Conservation (phyloP, 768 basidiomycete genomes). For the Podaxis carcinomalis region DNA sequence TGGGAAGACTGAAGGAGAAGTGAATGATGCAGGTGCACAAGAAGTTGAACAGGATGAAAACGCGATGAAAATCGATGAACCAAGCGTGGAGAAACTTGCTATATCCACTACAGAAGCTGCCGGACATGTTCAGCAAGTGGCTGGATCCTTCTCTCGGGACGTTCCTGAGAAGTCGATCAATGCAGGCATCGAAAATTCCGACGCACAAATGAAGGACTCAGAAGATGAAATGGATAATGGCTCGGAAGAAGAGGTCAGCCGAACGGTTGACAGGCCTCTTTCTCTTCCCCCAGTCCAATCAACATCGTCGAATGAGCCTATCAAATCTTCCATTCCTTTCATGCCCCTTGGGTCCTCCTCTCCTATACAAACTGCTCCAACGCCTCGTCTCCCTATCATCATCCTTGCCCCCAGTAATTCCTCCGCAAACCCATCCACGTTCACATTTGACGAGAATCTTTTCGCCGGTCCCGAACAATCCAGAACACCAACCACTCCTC, state of each 20-base stretch:
- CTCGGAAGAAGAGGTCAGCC: conserved; percentile 5
- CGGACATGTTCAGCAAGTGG: not conserved
- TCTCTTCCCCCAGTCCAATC: not conserved
- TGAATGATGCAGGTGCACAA: not conserved
- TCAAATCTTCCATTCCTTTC: conserved; percentile 12
- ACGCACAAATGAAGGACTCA: not conserved
- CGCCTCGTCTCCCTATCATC: conserved; percentile 21
- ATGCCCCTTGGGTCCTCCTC: conserved; percentile 7
- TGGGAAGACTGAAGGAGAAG: not conserved
- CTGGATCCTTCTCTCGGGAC: not conserved
- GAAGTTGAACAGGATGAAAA: conserved; percentile 10
- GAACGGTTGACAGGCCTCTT: not conserved
- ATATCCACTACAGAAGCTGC: not conserved
- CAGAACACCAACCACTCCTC: conserved; percentile 12
- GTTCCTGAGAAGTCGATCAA: not conserved
- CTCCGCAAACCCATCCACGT: conserved; percentile 12
- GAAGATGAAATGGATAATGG: not conserved
- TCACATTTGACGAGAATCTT: conserved; percentile 14
- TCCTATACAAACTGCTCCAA: conserved; percentile 2
- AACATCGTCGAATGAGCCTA: not conserved
- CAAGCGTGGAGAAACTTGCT: not conserved
- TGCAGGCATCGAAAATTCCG: not conserved
- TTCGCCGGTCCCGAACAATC: conserved; percentile 13
- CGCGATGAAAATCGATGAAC: conserved; percentile 13
- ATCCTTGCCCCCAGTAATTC: conserved; percentile 23